phyloP scores from a whole-genome alignment of 805 yeast species.

The Diddensiella transvaalensis region DNA sequence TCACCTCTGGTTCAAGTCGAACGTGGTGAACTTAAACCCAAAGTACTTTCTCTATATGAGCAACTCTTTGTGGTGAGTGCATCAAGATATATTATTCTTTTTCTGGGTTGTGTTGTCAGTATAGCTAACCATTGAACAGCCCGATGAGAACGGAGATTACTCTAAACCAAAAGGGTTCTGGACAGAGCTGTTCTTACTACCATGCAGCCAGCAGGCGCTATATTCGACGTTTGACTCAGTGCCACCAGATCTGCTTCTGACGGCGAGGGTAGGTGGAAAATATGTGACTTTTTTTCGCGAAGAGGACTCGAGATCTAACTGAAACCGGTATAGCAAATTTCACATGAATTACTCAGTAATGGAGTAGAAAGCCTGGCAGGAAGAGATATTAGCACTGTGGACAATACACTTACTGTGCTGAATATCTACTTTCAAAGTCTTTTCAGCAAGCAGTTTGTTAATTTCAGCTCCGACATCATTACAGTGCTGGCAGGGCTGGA shows the following conservation, averaged over 20 bases:
- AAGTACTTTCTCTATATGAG: constrained; percentile 34
- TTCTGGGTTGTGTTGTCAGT: background rate
- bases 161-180: constrained; percentile 21
- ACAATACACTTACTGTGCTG: constrained; percentile 26
- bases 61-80: constrained; percentile 26
- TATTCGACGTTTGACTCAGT: constrained; percentile 24
- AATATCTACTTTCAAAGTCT: constrained; percentile 29
- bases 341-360: constrained; percentile 25
- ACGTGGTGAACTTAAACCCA: constrained; percentile 31
- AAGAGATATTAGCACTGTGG: constrained; percentile 16
- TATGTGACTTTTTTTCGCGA: too few species aligned
- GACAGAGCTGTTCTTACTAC: constrained; percentile 24
- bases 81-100: too few species aligned
- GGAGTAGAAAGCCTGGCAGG: constrained; percentile 23
- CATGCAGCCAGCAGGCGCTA: constrained; percentile 23
- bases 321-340: constrained; percentile 6
- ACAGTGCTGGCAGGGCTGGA: constrained; percentile 36
- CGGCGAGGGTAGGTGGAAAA: background rate
- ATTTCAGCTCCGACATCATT: constrained; percentile 30
- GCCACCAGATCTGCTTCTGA: constrained; percentile 23
- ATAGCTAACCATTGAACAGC: constrained; percentile 14
- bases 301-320: too few species aligned
- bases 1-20: constrained; percentile 31
- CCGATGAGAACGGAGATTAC: constrained; percentile 17
- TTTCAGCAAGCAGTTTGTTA: constrained; percentile 27